Evolutionary conservation across 1,139 yeast species (phyloP).

Genomic region (Hansenula lynferdii): DNA sequence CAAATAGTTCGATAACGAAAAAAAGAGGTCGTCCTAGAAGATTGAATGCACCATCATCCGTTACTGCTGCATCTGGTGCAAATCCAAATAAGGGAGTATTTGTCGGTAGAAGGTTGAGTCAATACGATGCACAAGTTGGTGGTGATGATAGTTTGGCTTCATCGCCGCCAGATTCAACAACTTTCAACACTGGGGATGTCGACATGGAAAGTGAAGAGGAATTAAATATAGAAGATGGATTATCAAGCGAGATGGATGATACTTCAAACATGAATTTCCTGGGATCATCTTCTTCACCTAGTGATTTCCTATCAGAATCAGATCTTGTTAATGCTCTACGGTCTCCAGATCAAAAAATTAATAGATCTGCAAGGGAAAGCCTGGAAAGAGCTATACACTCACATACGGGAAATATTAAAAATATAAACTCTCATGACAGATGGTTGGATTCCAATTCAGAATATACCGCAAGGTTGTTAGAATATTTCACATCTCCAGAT

Average conservation of each 20-base stretch:
- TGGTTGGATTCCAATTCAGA: slow-evolving; percentile 30
- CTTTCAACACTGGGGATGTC: slow-evolving; percentile 4
- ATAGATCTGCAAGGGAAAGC: slow-evolving; percentile 19
- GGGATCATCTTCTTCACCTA: slow-evolving; percentile 28
- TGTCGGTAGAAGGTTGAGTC: slow-evolving; percentile 12
- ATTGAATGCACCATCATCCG: slow-evolving; percentile 17
- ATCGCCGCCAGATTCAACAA: slow-evolving; percentile 3
- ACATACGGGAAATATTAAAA: slow-evolving; percentile 10
- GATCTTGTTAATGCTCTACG: slow-evolving; percentile 35
- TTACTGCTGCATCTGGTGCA: too few species aligned
- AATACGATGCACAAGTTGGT: background rate
- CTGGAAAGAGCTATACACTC: slow-evolving; percentile 17
- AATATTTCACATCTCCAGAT: slow-evolving; percentile 67
- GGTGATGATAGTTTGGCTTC: slow-evolving; percentile 2
- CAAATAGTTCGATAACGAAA: slow-evolving; percentile 23
- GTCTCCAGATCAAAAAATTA: slow-evolving; percentile 20
- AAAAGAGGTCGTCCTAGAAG: slow-evolving; percentile 48
- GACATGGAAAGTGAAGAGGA: slow-evolving; percentile 9
- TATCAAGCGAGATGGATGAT: slow-evolving; percentile 33
- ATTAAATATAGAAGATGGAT: slow-evolving; percentile 32
- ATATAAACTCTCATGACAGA: slow-evolving; percentile 7
- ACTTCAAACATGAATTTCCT: slow-evolving; percentile 5
- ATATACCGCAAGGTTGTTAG: slow-evolving; percentile 37
- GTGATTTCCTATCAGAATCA: slow-evolving; percentile 36
- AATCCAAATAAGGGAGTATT: slow-evolving; percentile 21